Conservation (phyloP, 768 basidiomycete species). For the Stropharia rugosoannulata region DNA sequence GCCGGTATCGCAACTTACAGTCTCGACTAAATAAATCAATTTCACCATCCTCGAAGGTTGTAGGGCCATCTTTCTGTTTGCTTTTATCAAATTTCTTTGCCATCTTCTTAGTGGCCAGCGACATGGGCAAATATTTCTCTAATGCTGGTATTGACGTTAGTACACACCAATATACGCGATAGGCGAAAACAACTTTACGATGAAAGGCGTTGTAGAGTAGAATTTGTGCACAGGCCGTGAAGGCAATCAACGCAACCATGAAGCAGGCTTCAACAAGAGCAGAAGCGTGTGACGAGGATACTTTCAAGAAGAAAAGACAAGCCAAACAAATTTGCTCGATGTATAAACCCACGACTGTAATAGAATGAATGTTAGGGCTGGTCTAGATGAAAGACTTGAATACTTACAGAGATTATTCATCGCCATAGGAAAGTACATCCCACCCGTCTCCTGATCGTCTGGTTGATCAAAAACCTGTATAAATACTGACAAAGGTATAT, state of each 20-base stretch:
- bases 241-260: slow-evolving; percentile 57
- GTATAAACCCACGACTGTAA: slow-evolving; percentile 63
- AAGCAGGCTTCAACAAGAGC: slow-evolving; percentile 45
- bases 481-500: slow-evolving; percentile 32
- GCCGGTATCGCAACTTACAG: slow-evolving; percentile 21
- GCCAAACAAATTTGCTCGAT: slow-evolving; percentile 67
- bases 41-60: slow-evolving; percentile 22
- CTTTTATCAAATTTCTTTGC: slow-evolving; percentile 38
- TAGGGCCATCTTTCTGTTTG: slow-evolving; percentile 20
- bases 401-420: slow-evolving; percentile 48
- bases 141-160: slow-evolving; percentile 37
- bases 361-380: not conserved
- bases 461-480: slow-evolving; percentile 54
- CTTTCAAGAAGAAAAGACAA: slow-evolving; percentile 67
- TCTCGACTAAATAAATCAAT: slow-evolving; percentile 36
- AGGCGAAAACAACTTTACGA: slow-evolving; percentile 25
- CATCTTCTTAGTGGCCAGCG: slow-evolving; percentile 59
- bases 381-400: slow-evolving; percentile 16
- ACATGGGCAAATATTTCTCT: slow-evolving; percentile 56
- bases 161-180: not conserved
- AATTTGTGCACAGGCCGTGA: slow-evolving; percentile 47
- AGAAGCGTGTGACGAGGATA: slow-evolving; percentile 29
- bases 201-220: slow-evolving; percentile 36
- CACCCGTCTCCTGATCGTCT: slow-evolving; percentile 47
- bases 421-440: slow-evolving; percentile 44